These are phyloP conservation scores for Starmerella ratchasimensis DNA, from an alignment of 805 yeast species.

Conservation along the genomic window DNA sequence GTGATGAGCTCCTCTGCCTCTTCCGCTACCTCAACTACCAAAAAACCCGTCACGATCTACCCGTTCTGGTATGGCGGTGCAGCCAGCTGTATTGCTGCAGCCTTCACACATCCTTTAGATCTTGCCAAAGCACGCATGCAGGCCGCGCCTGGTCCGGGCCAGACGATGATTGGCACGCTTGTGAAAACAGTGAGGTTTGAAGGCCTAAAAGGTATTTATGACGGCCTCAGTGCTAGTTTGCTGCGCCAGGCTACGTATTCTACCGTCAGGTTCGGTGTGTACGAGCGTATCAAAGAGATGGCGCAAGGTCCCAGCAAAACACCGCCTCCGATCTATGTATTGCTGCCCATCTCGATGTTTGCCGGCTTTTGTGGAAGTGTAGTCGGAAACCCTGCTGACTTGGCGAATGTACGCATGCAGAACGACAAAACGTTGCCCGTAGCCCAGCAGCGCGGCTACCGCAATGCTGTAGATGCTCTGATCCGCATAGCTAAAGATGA, in stretches of 20 bases:
- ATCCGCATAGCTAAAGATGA: slow-evolving; percentile 46
- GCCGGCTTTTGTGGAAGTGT: slow-evolving; percentile 76
- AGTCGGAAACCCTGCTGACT: slow-evolving; percentile 80
- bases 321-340: slow-evolving; percentile 42
- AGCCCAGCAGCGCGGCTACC: slow-evolving; percentile 56
- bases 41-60: slow-evolving; percentile 4
- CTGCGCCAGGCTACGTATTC: slow-evolving; percentile 82
- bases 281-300: slow-evolving; percentile 55
- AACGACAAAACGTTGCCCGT: slow-evolving; percentile 61
- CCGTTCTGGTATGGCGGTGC: slow-evolving; percentile 34
- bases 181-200: slow-evolving; percentile 44
- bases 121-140: slow-evolving; percentile 78
- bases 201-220: slow-evolving; percentile 51
- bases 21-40: too few species aligned
- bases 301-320: slow-evolving; percentile 18
- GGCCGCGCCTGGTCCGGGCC: slow-evolving; percentile 58
- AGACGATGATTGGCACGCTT: slow-evolving; percentile 48
- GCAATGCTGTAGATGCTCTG: slow-evolving; percentile 67
- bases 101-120: slow-evolving; percentile 59
- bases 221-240: slow-evolving; percentile 70
- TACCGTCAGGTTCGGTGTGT: slow-evolving; percentile 74
- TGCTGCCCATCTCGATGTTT: slow-evolving; percentile 70
- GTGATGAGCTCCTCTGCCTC: too few species aligned
- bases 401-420: slow-evolving; percentile 82
- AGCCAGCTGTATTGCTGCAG: slow-evolving; percentile 31